These are phyloP conservation scores for Lithohypha guttulata DNA, from an alignment of 2,329 filamentous ascomycete species.

Conservation along the genomic window DNA sequence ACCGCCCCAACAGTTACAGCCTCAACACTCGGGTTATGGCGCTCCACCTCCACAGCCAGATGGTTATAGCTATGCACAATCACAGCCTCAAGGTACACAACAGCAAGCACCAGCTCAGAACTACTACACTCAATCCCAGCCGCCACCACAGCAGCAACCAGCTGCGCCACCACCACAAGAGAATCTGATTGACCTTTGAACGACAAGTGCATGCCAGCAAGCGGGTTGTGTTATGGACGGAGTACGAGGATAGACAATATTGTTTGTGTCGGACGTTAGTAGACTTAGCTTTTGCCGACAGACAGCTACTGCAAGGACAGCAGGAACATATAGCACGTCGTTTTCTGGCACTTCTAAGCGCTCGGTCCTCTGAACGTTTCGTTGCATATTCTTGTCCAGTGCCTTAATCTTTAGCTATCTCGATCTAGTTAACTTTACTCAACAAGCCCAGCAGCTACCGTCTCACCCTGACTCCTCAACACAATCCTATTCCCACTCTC, in stretches of 20 bases:
- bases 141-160: slow-evolving; percentile 25
- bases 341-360: no score
- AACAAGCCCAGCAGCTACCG: slow-evolving; percentile 75
- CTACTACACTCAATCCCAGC: slow-evolving; percentile 23
- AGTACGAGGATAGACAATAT: no score
- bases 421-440: slow-evolving; percentile 54
- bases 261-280: no score
- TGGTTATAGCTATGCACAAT: slow-evolving; percentile 1
- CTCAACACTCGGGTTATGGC: slow-evolving; percentile 6
- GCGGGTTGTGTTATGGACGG: no score
- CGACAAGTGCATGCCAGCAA: no score
- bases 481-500: slow-evolving; percentile 73
- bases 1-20: slow-evolving; percentile 11
- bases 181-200: slow-evolving; percentile 67
- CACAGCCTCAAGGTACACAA: neutral
- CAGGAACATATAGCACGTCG: no score
- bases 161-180: slow-evolving; percentile 54
- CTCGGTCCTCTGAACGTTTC: no score
- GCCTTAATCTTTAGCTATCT: no score
- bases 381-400: no score
- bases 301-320: no score
- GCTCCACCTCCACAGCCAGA: neutral
- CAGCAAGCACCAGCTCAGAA: no score
- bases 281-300: no score
- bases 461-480: slow-evolving; percentile 66